Base-by-base conservation (phyloP, 352 stramenopile species). In the Peronospora belbahrii region DNA sequence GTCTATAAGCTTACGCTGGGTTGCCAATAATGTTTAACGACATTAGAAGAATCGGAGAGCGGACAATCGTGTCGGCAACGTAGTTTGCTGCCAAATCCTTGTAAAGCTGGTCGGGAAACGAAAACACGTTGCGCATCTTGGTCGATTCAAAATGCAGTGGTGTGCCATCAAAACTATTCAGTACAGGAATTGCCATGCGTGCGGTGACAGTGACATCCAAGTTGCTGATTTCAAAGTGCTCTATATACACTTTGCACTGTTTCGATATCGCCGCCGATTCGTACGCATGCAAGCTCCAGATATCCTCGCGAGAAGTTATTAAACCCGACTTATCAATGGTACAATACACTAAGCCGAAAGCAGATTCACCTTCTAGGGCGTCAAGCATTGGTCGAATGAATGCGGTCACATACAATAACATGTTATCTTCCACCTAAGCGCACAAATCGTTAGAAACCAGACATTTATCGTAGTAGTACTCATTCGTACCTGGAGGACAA, bases 1-100 rank as follows among this genome's bases (percentile, higher is more conserved):
- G 46, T 1, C 31, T 31, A 1, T 4, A 20, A n/a, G 70, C 78
- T 37, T 84, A 93, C 81, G 79, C 77, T 51, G 82, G 82, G 43
- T 93, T 93, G 18, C 82, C 82, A 36, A 90, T 54, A 42, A 90
- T 84, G 59, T 90, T 89, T 39, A 93, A 62, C 10, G 82, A 93
- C 79, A 90, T 85, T 10, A 93, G 30, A 19, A 93, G 53, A 58
- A 89, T 64, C 4, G 79, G 82, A 5, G 74, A 85, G 14, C 80
- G 68, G 18, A 93, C 75, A 33, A 93, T 80, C 2, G 81, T 67
- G 22, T 93, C 82, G 1, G 77, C 77, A 2, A 90, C 79, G 38
- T 89, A 93, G 32, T 90, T 70, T 23, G 82, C 82, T 19, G 79
- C 82, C 8, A 93, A 50, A 49, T 93, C 82, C 47, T 93, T 93